Base-by-base conservation (phyloP, 441 rosid genomes). In the Bocquillonia castaneifolia region DNA sequence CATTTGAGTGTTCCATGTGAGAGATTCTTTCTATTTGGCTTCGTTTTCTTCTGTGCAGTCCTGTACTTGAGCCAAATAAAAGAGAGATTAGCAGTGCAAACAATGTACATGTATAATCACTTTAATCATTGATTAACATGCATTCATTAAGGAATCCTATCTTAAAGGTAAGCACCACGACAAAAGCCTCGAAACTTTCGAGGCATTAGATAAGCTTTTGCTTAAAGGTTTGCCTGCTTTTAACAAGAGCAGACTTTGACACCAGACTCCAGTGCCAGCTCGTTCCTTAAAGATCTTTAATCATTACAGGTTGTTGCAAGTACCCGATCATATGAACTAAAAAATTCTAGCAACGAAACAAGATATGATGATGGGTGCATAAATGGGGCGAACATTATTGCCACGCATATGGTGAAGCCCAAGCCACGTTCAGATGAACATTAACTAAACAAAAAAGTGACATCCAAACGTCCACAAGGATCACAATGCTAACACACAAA, bases 281-380 rank as follows among this genome's bases (percentile, higher is more conserved):
- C 55, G 37, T 60, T 12, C 50, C 32, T 13, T 23, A 13, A 47
- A 8, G 28, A 29, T 29, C 26, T 63, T 55, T n/a, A n/a, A 28
- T 47, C 54, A 47, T 47, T 31, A 23, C 9, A 45, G 10, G 10
- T n/a, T 29, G 40, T 31, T 29, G 54, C 6, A 40, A 40, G 45
- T 40, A 12, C 45, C 55, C 45, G n/a, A 63, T 63, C 39, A 48
- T 45, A 29, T 52, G 32, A n/a, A n/a, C n/a, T n/a, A n/a, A n/a
- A n/a, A n/a, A n/a, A n/a, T n/a, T n/a, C n/a, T n/a, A n/a, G n/a
- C n/a, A n/a, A n/a, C n/a, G n/a, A n/a, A n/a, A n/a, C n/a, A n/a
- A n/a, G n/a, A n/a, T n/a, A n/a, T n/a, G n/a, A n/a, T n/a, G n/a
- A n/a, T n/a, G n/a, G n/a, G n/a, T n/a, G n/a, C n/a, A n/a, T n/a